Evolutionary conservation across 2,329 filamentous ascomycete species (phyloP), one percentile per base, ranked within the genome.

Genomic region (Talaromyces sp.): DNA sequence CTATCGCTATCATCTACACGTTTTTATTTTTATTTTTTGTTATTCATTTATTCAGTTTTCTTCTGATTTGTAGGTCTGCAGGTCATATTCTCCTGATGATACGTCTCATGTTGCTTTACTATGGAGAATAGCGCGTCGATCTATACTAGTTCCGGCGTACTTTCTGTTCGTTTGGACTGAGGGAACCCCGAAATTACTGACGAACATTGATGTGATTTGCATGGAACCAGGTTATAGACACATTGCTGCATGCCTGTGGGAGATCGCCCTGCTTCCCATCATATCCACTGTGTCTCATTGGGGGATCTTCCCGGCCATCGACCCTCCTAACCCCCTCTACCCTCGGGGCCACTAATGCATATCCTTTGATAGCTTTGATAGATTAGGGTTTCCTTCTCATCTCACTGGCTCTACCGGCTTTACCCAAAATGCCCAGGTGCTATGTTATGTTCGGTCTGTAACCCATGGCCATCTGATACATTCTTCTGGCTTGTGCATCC

Each of bases 391-490:
- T 58, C 45, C 39, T 43, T 43, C 41, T 40, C 19, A 27, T n/a
- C 20, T 47, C 33, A 37, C 45, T 40, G 20, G 35, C 20, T 40
- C 24, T 32, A 36, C 19, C 19, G 22, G 14, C 27, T 47, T 16
- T 1, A 16, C 45, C 33, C n/a, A 35, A 37, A 13, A 39, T 20
- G 39, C 10, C 17, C 13, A 19, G n/a, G 24, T 27, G n/a, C 32
- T 20, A 29, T 51, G 16, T 29, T 51, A 32, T 40, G 54, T 53
- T 47, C 54, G 57, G 56, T 45, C 57, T 61, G 61, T 62, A 61
- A 61, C 59, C 61, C 42, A 49, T 49, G 52, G 47, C 52, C 61
- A 63, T 64, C 56, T 64, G 61, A 64, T 64, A 64, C 61, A 63
- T 62, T 62, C 62, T 33, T 54, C n/a, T 46, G 39, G 47, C 54